Evolutionary conservation across 1,284 basidiomycete species (phyloP), one percentile per base, ranked within the genome.

Genomic region (Fomitopsis pinicola): DNA sequence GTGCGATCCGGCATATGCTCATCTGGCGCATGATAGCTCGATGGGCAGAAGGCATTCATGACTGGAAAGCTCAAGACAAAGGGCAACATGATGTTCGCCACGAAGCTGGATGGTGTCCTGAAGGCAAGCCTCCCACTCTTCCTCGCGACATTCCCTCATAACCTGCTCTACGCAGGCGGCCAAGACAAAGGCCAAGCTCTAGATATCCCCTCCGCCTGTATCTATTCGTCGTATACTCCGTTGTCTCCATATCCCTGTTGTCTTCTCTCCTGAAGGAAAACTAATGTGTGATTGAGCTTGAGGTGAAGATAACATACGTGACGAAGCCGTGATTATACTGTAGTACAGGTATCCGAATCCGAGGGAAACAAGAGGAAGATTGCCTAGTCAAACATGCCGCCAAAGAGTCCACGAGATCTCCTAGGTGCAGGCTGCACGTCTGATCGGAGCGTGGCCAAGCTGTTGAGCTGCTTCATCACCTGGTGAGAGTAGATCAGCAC

Each of bases 31-130:
- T 63, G 3, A 50, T 64, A 90, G 89, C 77, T 88, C 36, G 89
- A 93, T 69, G 94, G 92, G 9, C 95, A 97, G 75, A 95, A 94
- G 75, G 94, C 93, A 26, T 96, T 95, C 80, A 94, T 96, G 91
- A 92, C 91, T 15, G 94, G 95, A 22, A 92, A 92, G 72, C 83
- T 97, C 62, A 91, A 91, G 82, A 89, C 89, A 17, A 89, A 85
- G 73, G 91, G 91, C 56, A 94, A 94, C 76, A 87, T 93, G 74
- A 93, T 94, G 91, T 82, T 94, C 62, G 91, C 92, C 7, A 95
- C 92, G 42, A 97, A 96, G 76, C 89, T 97, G 55, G 88, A 91
- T 67, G 80, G 76, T 15, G 83, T 97, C 6, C 81, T 97, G 61
- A 92, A 92, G 84, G 92, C 89, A 62, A 57, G 55, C 42, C 45